Base-by-base conservation (phyloP, 306 rosid genomes). In the Lithocarpus polystachyus region DNA sequence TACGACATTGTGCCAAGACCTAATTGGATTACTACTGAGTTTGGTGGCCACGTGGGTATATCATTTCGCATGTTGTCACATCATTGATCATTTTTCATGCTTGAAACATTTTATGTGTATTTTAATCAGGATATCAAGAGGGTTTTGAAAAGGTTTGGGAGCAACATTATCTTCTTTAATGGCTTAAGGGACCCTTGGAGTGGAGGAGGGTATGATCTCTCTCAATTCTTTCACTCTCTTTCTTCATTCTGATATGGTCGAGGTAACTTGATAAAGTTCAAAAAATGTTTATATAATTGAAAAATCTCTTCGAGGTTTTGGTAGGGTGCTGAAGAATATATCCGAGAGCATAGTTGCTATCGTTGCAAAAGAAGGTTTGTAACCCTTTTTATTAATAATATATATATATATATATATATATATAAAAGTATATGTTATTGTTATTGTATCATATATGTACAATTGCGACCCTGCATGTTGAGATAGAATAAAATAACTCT, bases 151-250 rank as follows among this genome's bases (percentile, higher is more conserved):
- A 87, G 95, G 35, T 91, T 71, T 26, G 89, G 92, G 2, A 89
- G 99, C 89, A 92, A 91, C 88, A 88, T 94, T 43, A 88, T 94
- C 82, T 94, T 94, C 88, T 94, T 91, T 15, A 94, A 94, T 84
- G 97, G 99, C 60, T 80, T 94, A 75, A 89, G 97, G 88, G 98
- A 94, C 81, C 97, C 98, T 76, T 92, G 98, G 97, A 92, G 98
- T 77, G 97, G 95, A 33, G 99, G 99, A 85, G 98, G 98, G 98
- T 94, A 92, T 33, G 64, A 8, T 53, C 52, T 62, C 54, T 80
- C 77, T 78, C 56, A 55, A 35, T 56, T 19, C 14, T 59, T 29
- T 4, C 23, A 40, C 45, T 52, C 33, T 13, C 17, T 43, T 28
- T 28, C 7, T 5, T 68, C 22, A 19, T 52, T 23, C 14, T 23